Percentiles rank a stretch among this genome's conserved stretches.
Evolutionary conservation across 2,329 filamentous ascomycete species (phyloP).

Genomic region (Colletotrichum tanaceti): DNA sequence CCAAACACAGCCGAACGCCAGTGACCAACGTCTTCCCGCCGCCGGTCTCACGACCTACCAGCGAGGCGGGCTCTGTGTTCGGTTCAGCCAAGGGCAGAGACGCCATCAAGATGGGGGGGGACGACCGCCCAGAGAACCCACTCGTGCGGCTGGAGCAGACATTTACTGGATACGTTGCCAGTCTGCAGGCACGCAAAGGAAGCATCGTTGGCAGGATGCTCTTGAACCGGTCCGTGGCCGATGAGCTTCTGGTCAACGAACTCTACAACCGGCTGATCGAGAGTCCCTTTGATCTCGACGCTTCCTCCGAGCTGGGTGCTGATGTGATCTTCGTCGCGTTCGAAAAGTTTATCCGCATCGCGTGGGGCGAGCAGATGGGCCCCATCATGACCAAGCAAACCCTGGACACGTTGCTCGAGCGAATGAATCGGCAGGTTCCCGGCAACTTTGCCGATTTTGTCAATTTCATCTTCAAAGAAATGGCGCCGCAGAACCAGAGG

Average conservation of each 20-base stretch:
- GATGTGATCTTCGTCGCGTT: constrained; percentile 92
- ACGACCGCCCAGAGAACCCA: constrained; percentile 73
- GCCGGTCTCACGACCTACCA: constrained; percentile 55
- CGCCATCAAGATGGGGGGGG: constrained; percentile 55
- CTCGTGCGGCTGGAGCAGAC: constrained; percentile 84
- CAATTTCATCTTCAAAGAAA: constrained; percentile 71
- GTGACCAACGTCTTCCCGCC: constrained; percentile 53
- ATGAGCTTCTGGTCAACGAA: constrained; percentile 86
- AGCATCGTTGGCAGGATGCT: constrained; percentile 84
- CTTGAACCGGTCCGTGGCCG: constrained; percentile 74
- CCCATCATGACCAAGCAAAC: constrained; percentile 79
- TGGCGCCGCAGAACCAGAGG: constrained; percentile 77
- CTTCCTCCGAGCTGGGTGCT: constrained; percentile 78
- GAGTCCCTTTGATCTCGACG: constrained; percentile 81
- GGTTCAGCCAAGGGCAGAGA: constrained; percentile 65
- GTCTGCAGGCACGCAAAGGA: constrained; percentile 85
- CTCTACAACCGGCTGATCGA: constrained; percentile 90
- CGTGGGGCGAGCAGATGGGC: constrained; percentile 90
- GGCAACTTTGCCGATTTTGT: constrained; percentile 80
- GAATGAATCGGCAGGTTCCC: constrained; percentile 73
- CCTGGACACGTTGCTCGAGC: constrained; percentile 79
- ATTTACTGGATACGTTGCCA: constrained; percentile 84
- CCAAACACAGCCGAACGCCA: constrained; percentile 56
- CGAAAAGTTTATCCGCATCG: constrained; percentile 89
- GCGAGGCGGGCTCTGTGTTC: constrained; percentile 63